Base-by-base conservation (phyloP, 1,284 basidiomycete species). In the Cutaneotrichosporon arboriforme region DNA sequence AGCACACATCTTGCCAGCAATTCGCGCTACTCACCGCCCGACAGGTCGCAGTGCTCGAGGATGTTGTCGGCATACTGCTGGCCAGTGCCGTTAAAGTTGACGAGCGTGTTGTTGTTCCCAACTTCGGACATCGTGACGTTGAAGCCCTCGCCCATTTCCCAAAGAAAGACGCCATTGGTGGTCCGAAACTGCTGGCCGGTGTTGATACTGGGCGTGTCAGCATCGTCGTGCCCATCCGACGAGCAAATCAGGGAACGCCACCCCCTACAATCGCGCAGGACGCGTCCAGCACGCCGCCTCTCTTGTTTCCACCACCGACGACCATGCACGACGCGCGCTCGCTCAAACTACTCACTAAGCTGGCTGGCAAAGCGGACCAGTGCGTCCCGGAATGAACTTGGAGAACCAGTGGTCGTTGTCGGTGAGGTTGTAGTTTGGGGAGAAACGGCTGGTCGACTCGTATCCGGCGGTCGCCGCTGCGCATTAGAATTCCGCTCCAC, bases 111-210 rank as follows among this genome's bases (percentile, higher is more conserved):
- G 23, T 53, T 46, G 46, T 53, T 54, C 21, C 49, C 54, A 10
- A 49, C 21, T 12, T 34, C 44, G 35, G 42, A 42, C 18, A 39
- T 22, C 4, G 36, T 33, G 5, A 59, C 51, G 43, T 59, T 59
- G 54, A 59, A 59, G 21, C 47, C 48, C 54, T 59, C 53, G 54
- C 57, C 57, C 57, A 59, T 59, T 54, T 59, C 45, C 57, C 57
- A 59, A 13, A 55, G 51, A 45, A 47, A 59, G 60, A 55, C 49
- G 42, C 55, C 54, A 37, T 57, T 56, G 21, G 43, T 57, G 22
- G 58, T 60, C 44, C 53, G 53, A 49, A 60, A 60, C 21, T 43
- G 38, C 20, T 49, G 22, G 34, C 55, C 58, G 8, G 49, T 46
- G 49, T 54, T 54, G 50, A 60, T 60, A 40, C 46, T 49, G 42